These are phyloP conservation scores for Odonthalia washingtoniensis DNA, from an alignment of 31 red algal genomes.

Conservation along the genomic window DNA sequence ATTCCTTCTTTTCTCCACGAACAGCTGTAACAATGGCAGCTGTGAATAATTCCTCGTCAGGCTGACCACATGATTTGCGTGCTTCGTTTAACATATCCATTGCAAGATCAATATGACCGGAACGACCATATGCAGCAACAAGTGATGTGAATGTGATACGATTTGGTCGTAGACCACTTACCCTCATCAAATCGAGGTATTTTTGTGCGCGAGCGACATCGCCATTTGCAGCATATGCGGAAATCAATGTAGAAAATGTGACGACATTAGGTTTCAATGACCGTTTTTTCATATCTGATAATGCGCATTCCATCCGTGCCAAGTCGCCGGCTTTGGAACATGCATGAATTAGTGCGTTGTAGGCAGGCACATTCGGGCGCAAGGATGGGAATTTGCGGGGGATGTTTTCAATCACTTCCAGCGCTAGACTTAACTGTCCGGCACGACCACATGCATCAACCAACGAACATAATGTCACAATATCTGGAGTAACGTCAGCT, in stretches of 20 bases:
- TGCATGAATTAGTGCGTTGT: slow-evolving; percentile 73
- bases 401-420: slow-evolving; percentile 49
- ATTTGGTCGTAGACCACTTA: slow-evolving; percentile 53
- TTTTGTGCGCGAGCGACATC: slow-evolving; percentile 50
- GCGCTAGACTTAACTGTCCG: slow-evolving; percentile 40
- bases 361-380: slow-evolving; percentile 63
- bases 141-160: slow-evolving; percentile 71
- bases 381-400: slow-evolving; percentile 56
- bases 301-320: slow-evolving; percentile 42
- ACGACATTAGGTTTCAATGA: slow-evolving; percentile 61
- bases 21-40: slow-evolving; percentile 69
- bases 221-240: slow-evolving; percentile 60
- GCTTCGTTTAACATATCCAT: slow-evolving; percentile 68
- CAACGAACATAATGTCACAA: slow-evolving; percentile 66
- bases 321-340: slow-evolving; percentile 64
- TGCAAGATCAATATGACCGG: slow-evolving; percentile 52
- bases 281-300: slow-evolving; percentile 28
- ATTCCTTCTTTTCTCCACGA: slow-evolving; percentile 55
- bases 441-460: slow-evolving; percentile 78
- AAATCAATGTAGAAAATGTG: slow-evolving; percentile 69
- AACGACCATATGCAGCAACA: slow-evolving; percentile 62
- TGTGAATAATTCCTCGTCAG: slow-evolving; percentile 74
- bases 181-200: slow-evolving; percentile 52
- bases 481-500: slow-evolving; percentile 52
- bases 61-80: slow-evolving; percentile 47